Conservation (phyloP, 768 basidiomycete species). For the Suillus sp. region DNA sequence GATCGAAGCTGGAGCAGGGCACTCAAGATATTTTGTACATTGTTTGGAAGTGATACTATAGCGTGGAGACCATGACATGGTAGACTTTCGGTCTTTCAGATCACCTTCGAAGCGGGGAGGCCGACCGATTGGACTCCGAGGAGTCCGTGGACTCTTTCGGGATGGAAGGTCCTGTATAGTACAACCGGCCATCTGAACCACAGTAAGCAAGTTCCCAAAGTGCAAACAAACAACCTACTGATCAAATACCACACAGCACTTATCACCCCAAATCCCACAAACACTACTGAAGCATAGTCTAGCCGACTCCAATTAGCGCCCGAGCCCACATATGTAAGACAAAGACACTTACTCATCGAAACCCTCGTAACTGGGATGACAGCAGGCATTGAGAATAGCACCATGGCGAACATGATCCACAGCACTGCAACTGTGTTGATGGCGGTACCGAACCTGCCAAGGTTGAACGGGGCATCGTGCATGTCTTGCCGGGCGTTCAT, state of each 20-base stretch:
- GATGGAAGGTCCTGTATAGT: slow-evolving; percentile 47
- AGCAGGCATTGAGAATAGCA: slow-evolving; percentile 71
- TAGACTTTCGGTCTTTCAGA: not conserved
- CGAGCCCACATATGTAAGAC: not conserved
- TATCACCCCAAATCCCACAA: slow-evolving; percentile 60
- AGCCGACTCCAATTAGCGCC: not conserved
- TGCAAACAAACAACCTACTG: slow-evolving; percentile 39
- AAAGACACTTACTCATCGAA: slow-evolving; percentile 46
- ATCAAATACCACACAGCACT: slow-evolving; percentile 64
- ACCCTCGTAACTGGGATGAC: slow-evolving; percentile 53
- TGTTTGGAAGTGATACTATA: not conserved
- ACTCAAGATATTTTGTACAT: not conserved
- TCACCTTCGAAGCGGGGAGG: not conserved
- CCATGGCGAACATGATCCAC: slow-evolving; percentile 65
- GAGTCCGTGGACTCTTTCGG: slow-evolving; percentile 21
- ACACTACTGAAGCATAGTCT: slow-evolving; percentile 73
- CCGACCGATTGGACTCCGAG: slow-evolving; percentile 1
- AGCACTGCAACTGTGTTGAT: slow-evolving; percentile 55
- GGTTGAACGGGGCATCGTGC: slow-evolving; percentile 49
- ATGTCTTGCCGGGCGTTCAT: slow-evolving; percentile 45
- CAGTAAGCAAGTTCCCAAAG: not conserved
- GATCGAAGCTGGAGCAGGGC: not conserved
- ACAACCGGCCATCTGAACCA: slow-evolving; percentile 42
- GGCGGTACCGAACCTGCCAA: slow-evolving; percentile 47
- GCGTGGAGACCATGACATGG: no score